These are phyloP conservation scores for Rutstroemia sp. DNA, from an alignment of 2,329 filamentous ascomycete species.

Conservation along the genomic window DNA sequence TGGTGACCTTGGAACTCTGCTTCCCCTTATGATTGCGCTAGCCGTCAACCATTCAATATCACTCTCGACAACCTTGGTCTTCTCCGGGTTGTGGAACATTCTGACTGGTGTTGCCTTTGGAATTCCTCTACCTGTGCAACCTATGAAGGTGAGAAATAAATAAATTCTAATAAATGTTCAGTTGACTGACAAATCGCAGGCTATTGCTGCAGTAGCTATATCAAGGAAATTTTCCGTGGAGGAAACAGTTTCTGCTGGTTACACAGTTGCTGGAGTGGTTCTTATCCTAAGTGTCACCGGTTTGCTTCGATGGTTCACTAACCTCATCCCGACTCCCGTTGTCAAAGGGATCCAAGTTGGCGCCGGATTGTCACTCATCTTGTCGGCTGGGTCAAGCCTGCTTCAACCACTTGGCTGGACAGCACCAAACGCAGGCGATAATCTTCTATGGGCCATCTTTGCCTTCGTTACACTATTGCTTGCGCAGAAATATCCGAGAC, in stretches of 20 bases:
- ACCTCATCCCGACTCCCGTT: slow-evolving; percentile 67
- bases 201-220: slow-evolving; percentile 87
- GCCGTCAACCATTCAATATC: slow-evolving; percentile 72
- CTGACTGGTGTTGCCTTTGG: slow-evolving; percentile 76
- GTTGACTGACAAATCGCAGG: slow-evolving; percentile 41
- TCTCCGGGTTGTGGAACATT: slow-evolving; percentile 83
- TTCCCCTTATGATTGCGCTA: slow-evolving; percentile 83
- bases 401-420: slow-evolving; percentile 64
- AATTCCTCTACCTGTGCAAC: slow-evolving; percentile 84
- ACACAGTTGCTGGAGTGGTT: slow-evolving; percentile 68
- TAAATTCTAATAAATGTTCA: background rate
- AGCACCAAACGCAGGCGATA: slow-evolving; percentile 61
- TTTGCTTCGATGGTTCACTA: slow-evolving; percentile 64
- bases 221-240: slow-evolving; percentile 56
- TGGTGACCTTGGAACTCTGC: slow-evolving; percentile 82
- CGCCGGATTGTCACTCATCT: slow-evolving; percentile 74
- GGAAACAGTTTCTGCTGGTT: slow-evolving; percentile 74
- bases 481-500: slow-evolving; percentile 54
- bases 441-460: slow-evolving; percentile 66
- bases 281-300: slow-evolving; percentile 73
- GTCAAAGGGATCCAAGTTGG: slow-evolving; percentile 94
- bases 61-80: slow-evolving; percentile 75
- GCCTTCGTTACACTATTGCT: slow-evolving; percentile 65
- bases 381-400: slow-evolving; percentile 66
- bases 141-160: slow-evolving; percentile 52